Evolutionary conservation across 2,329 filamentous ascomycete genomes (phyloP).

Genomic region (Colletotrichum lini): DNA sequence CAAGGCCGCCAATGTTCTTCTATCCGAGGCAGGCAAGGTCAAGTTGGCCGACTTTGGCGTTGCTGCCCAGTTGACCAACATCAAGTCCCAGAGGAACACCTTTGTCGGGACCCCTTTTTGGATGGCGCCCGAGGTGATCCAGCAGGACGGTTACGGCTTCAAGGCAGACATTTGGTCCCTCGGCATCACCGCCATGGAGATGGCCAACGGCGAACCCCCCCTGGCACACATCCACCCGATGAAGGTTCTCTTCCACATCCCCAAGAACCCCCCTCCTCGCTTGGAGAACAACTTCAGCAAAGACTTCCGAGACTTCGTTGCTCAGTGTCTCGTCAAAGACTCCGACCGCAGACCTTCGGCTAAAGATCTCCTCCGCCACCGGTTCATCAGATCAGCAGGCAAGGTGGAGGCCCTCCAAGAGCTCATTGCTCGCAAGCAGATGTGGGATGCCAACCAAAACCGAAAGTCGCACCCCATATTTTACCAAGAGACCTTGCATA

Average conservation of each 20-base stretch:
- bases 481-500: constrained; percentile 92
- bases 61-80: constrained; percentile 95
- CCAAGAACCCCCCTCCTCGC: constrained; percentile 87
- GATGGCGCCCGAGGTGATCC: constrained; percentile 97
- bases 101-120: constrained; percentile 98
- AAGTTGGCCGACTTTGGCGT: constrained; percentile 98
- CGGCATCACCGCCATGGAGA: constrained; percentile 91
- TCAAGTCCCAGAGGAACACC: constrained; percentile 97
- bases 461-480: constrained; percentile 82
- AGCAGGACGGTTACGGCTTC: constrained; percentile 86
- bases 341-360: constrained; percentile 87
- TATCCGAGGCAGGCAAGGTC: constrained; percentile 91
- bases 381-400: constrained; percentile 88
- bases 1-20: constrained; percentile 95
- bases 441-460: constrained; percentile 82
- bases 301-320: constrained; percentile 95
- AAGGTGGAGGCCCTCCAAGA: constrained; percentile 92
- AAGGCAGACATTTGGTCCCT: constrained; percentile 96
- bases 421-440: constrained; percentile 85
- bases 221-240: constrained; percentile 89
- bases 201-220: constrained; percentile 91
- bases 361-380: constrained; percentile 88
- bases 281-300: constrained; percentile 89
- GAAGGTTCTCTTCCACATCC: constrained; percentile 94
- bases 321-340: constrained; percentile 92